Base-by-base conservation (phyloP, 108 stramenopile genomes). In the Asterionellopsis glacialis region DNA sequence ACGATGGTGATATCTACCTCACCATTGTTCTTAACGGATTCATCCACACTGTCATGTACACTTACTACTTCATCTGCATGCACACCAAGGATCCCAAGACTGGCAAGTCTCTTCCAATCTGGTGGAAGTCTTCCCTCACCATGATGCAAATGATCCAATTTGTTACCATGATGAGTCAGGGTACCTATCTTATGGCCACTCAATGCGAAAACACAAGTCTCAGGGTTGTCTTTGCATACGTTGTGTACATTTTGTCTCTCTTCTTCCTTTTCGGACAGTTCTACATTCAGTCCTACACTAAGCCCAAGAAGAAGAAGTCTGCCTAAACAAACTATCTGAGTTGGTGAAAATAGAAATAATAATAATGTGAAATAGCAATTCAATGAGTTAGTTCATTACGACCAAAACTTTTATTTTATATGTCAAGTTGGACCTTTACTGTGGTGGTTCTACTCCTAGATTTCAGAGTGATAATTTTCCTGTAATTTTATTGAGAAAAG, bases 31-130 rank as follows among this genome's bases (percentile, higher is more conserved):
- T 98, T 45, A 99, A 99, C 68, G 95, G 97, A 45, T 94, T 96
- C 79, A 98, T 99, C 70, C 99, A 99, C 80, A 95, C 96, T 14
- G 92, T 99, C 69, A 98, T 99, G 97, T 99, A 99, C 95, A 96
- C 96, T 1, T 99, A 99, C 80, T 99, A 98, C 94, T 98, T 97
- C 69, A 95, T 97, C 52, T 94, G 93, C 80, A 94, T 98, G 95
- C 97, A 98, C 78, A 97, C 98, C 61, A 94, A 92, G 65, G 84
- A 78, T 57, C 67, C 74, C 0, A 66, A 84, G 61, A 91, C 90
- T 19, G 93, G 92, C 70, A 97, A 88, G 61, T 85, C 82, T 11
- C 76, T 94, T 38, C 93, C 93, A 64, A 96, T 98, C 71, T 98
- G 96, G 96, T 98, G 97, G 97, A 98, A 97, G 68, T 88, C 86